Evolutionary conservation across 257 asterid species (phyloP).

Genomic region (Coffea eugenioides): DNA sequence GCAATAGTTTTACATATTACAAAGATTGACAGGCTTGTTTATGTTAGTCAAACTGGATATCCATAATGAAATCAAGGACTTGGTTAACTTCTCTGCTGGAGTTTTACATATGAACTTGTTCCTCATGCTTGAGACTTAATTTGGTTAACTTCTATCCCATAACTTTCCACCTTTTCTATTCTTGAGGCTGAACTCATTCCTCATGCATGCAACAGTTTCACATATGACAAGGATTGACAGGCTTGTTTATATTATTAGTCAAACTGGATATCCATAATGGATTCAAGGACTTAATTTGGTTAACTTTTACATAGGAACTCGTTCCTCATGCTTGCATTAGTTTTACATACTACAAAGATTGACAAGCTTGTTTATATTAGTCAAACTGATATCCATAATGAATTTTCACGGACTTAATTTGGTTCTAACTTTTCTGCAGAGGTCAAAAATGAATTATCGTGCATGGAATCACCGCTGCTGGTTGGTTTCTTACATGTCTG

Average conservation of each 20-base stretch:
- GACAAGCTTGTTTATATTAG: background rate
- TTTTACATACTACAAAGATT: background rate
- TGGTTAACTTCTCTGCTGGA: slow-evolving; percentile 42
- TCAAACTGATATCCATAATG: background rate
- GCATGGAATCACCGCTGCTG: slow-evolving; percentile 98
- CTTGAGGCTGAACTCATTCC: too few species aligned
- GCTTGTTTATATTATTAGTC: background rate
- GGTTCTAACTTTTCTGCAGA: slow-evolving; percentile 42
- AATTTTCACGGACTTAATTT: slow-evolving; percentile 9
- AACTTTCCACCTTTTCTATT: too few species aligned
- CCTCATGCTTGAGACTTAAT: too few species aligned
- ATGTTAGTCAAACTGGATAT: background rate
- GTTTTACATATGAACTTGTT: slow-evolving; percentile 2
- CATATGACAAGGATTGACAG: background rate
- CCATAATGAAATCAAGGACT: background rate
- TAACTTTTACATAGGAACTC: background rate
- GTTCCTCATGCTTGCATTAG: too few species aligned
- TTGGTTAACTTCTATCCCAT: too few species aligned
- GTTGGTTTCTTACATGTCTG: slow-evolving; percentile 84
- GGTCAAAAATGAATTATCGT: slow-evolving; percentile 91
- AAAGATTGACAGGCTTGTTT: slow-evolving; percentile 1
- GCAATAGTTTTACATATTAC: background rate
- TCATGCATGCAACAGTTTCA: too few species aligned
- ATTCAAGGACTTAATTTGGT: slow-evolving; percentile 13
- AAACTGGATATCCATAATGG: background rate